phyloP scores from a whole-genome alignment of 2,329 filamentous ascomycete genomes.

The Colletotrichum kahawae region DNA sequence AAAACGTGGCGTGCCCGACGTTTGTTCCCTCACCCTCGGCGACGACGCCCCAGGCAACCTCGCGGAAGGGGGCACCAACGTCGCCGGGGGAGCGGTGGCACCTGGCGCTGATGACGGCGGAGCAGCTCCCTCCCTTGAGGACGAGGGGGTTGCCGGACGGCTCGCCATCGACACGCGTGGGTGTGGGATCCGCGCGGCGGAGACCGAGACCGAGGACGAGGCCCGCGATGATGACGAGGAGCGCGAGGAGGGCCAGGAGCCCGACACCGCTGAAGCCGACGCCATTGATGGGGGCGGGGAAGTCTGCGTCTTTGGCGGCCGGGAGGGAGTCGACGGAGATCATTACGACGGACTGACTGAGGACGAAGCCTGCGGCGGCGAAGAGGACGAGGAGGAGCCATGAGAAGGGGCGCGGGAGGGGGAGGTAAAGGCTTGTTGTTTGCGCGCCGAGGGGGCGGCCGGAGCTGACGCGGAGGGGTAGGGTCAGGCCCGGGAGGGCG shows the following conservation, averaged over 20 bases:
- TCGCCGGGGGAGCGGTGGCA: conserved; percentile 45
- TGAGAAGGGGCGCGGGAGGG: conserved; percentile 51
- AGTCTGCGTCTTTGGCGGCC: not conserved
- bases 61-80: conserved; percentile 38
- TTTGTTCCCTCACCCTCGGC: conserved; percentile 40
- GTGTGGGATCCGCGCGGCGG: conserved; percentile 40
- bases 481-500: conserved; percentile 34
- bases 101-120: conserved; percentile 54
- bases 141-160: conserved; percentile 53
- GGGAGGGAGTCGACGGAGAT: conserved; percentile 31
- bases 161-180: conserved; percentile 37
- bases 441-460: conserved; percentile 48
- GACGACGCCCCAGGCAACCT: conserved; percentile 53
- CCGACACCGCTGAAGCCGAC: conserved; percentile 49
- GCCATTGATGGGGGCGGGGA: conserved; percentile 27
- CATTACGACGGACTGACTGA: conserved; percentile 43
- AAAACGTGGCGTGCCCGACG: conserved; percentile 51
- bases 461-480: conserved; percentile 51
- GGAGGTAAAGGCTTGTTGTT: conserved; percentile 52
- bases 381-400: conserved; percentile 51
- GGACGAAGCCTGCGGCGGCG: conserved; percentile 46
- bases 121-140: conserved; percentile 52
- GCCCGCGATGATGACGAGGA: conserved; percentile 41
- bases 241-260: conserved; percentile 44
- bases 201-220: conserved; percentile 43